Evolutionary conservation across 2,329 filamentous ascomycete species (phyloP).

Genomic region (Aspergillus sp.): DNA sequence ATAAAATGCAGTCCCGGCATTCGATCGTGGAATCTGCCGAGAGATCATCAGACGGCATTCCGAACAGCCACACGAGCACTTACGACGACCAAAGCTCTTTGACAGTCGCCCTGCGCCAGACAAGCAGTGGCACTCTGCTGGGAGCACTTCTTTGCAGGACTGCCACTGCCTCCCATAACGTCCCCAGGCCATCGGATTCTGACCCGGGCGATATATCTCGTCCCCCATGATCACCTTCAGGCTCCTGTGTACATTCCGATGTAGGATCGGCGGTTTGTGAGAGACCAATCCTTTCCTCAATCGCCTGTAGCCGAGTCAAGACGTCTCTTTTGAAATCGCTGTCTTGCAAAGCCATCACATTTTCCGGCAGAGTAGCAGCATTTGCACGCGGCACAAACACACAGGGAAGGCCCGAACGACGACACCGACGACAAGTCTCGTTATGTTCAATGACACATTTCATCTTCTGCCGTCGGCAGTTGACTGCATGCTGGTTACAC

Average conservation of each 20-base stretch:
- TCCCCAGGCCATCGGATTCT: background rate
- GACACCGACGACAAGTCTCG: constrained; percentile 8
- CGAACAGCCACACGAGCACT: background rate
- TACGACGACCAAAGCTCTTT: constrained; percentile 9
- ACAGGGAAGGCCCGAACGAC: constrained; percentile 9
- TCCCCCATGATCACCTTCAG: background rate
- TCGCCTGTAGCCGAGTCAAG: constrained; percentile 1
- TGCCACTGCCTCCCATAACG: constrained; percentile 5
- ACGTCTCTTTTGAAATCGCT: constrained; percentile 4
- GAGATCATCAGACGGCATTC: too few relatives aligned
- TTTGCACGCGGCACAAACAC: constrained; percentile 5
- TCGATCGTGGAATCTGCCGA: constrained; percentile 10
- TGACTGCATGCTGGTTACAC: background rate
- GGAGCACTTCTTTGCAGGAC: constrained; percentile 5
- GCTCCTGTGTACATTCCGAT: background rate
- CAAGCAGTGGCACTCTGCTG: background rate
- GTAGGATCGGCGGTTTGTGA: background rate
- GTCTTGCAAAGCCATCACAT: background rate
- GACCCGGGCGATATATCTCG: background rate
- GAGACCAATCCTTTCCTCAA: constrained; percentile 4
- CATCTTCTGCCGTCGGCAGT: constrained; percentile 13
- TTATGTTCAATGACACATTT: constrained; percentile 6
- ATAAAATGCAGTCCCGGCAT: constrained; percentile 15
- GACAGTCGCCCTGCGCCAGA: constrained; percentile 6
- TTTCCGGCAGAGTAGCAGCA: constrained; percentile 2